These are phyloP conservation scores for Hyphopichia homilentoma DNA, from an alignment of 805 yeast genomes.

Conservation along the genomic window DNA sequence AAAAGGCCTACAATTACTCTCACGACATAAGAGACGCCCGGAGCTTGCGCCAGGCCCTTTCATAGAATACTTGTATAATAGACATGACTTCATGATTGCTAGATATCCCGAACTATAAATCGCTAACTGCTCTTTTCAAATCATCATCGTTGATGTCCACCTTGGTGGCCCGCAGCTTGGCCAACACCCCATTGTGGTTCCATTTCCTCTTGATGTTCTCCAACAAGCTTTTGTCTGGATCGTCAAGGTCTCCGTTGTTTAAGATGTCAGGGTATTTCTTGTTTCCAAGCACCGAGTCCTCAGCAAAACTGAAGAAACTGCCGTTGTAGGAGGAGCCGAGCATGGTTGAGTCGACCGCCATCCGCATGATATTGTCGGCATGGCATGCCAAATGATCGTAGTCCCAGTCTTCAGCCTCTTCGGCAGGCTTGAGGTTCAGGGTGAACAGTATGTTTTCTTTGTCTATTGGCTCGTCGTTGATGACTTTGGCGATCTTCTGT, in stretches of 20 bases:
- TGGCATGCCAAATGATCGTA: constrained; percentile 43
- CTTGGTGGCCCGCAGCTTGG: constrained; percentile 17
- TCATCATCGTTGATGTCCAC: constrained; percentile 38
- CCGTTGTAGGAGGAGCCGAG: constrained; percentile 38
- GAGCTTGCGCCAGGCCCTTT: no score
- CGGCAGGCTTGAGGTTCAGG: background rate
- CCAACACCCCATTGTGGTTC: constrained; percentile 5
- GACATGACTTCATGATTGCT: no score
- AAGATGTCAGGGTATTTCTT: constrained; percentile 12
- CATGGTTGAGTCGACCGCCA: constrained; percentile 47
- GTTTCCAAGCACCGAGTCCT: constrained; percentile 25
- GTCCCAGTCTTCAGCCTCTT: constrained; percentile 13
- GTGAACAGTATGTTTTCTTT: constrained; percentile 1
- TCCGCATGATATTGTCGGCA: constrained; percentile 42
- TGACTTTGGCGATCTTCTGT: background rate
- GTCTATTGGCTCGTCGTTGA: constrained; percentile 3
- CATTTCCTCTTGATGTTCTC: constrained; percentile 13
- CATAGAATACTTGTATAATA: no score
- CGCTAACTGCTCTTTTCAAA: constrained; percentile 27
- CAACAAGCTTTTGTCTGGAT: constrained; percentile 17
- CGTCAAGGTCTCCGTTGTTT: constrained; percentile 16
- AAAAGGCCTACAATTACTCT: no score
- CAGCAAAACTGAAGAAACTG: constrained; percentile 31
- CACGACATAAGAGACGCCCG: no score
- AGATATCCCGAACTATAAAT: no score